Percentiles rank a stretch among this genome's conserved stretches.
Conservation (phyloP, 176 grass and related monocot genomes). For the Eleusine coracana region DNA sequence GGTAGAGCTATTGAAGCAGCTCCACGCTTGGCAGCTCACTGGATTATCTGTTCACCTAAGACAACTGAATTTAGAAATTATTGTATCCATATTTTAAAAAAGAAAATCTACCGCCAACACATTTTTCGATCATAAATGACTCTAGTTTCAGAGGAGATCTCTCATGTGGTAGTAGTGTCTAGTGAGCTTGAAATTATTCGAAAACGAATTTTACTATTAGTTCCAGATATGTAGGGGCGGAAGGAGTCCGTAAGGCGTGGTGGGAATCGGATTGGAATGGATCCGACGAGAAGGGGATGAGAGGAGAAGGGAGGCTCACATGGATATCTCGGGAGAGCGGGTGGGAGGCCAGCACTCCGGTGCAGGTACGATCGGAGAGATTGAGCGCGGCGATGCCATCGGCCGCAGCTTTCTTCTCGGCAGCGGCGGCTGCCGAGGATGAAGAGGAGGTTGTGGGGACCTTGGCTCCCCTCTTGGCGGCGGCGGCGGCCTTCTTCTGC, state of each 20-base stretch:
- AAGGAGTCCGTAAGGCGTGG: too few species aligned
- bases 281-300: background rate
- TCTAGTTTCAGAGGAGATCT: background rate
- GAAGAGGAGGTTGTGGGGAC: constrained; percentile 33
- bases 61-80: background rate
- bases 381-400: constrained; percentile 48
- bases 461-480: constrained; percentile 91
- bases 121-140: background rate
- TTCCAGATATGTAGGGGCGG: background rate
- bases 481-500: constrained; percentile 88
- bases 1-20: background rate
- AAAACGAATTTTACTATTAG: background rate
- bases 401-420: constrained; percentile 57
- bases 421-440: constrained; percentile 22
- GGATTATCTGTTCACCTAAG: background rate
- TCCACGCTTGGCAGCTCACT: background rate
- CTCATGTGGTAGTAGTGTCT: too few species aligned
- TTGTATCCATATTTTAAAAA: background rate
- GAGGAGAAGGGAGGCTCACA: constrained; percentile 23
- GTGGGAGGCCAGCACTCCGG: constrained; percentile 85
- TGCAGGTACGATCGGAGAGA: constrained; percentile 91
- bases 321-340: constrained; percentile 92
- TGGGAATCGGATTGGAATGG: background rate
- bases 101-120: background rate
- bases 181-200: too few species aligned